phyloP scores from a whole-genome alignment of 2,329 filamentous ascomycete species.

The Metarhizium sp. region DNA sequence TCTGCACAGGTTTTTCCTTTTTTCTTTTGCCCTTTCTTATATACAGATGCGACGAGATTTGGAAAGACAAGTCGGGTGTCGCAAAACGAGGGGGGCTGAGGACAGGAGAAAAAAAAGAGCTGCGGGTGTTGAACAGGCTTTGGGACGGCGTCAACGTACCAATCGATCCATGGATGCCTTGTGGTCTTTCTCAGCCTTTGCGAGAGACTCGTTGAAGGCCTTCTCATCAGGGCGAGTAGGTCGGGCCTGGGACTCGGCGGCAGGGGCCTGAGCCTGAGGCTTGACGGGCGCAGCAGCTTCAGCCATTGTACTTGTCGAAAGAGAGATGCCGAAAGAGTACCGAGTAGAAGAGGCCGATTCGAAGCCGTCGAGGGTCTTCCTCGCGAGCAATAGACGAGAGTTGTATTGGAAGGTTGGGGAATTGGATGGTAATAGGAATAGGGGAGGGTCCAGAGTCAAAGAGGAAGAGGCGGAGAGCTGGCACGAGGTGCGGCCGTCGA shows the following conservation, averaged over 20 bases:
- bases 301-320: slow-evolving; percentile 30
- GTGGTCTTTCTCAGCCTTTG: slow-evolving; percentile 80
- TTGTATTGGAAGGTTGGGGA: background rate
- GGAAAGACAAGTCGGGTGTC: background rate
- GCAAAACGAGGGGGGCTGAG: background rate
- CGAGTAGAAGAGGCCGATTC: slow-evolving; percentile 10
- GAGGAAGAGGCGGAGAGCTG: background rate
- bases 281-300: slow-evolving; percentile 35
- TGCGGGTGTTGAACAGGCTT: background rate
- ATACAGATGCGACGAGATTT: background rate
- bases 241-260: slow-evolving; percentile 40
- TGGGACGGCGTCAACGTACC: slow-evolving; percentile 21
- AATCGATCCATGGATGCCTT: slow-evolving; percentile 58
- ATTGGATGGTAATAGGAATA: background rate
- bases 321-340: slow-evolving; percentile 3
- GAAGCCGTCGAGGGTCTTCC: slow-evolving; percentile 8
- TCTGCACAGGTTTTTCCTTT: background rate
- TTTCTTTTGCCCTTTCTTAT: too few relatives aligned
- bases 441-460: background rate
- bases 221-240: slow-evolving; percentile 85
- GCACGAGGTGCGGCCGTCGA: background rate
- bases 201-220: slow-evolving; percentile 68
- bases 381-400: slow-evolving; percentile 3
- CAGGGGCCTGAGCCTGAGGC: slow-evolving; percentile 33
- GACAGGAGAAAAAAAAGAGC: too few relatives aligned